Percentiles rank a stretch among this genome's conserved stretches.
Evolutionary conservation across 495 filamentous ascomycete genomes (phyloP).

Genomic region (Daldinia caldariorum): DNA sequence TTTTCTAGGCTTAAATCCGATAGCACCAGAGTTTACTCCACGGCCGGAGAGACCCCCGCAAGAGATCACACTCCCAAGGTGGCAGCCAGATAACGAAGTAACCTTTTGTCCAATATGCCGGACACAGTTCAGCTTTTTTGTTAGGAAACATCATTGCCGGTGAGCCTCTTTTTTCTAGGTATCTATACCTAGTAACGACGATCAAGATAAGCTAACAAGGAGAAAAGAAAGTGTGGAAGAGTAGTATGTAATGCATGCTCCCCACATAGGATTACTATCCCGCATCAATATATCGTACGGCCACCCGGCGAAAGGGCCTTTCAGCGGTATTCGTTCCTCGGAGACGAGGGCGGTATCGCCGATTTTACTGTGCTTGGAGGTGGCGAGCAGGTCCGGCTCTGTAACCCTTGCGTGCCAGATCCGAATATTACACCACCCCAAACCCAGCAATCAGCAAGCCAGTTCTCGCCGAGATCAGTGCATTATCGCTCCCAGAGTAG

Average conservation of each 20-base stretch:
- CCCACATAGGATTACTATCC: slow-evolving; percentile 94
- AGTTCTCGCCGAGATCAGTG: slow-evolving; percentile 25
- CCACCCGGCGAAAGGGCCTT: slow-evolving; percentile 67
- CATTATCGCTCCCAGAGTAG: slow-evolving; percentile 48
- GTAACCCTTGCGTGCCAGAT: slow-evolving; percentile 94
- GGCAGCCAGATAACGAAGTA: slow-evolving; percentile 87
- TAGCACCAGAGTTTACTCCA: slow-evolving; percentile 32
- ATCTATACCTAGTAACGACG: not conserved
- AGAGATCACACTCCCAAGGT: slow-evolving; percentile 68
- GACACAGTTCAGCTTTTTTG: slow-evolving; percentile 82
- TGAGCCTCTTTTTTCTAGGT: slow-evolving; percentile 47
- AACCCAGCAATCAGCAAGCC: slow-evolving; percentile 40
- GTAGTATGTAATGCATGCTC: slow-evolving; percentile 94
- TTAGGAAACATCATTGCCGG: slow-evolving; percentile 91
- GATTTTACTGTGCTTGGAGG: slow-evolving; percentile 66
- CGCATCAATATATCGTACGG: slow-evolving; percentile 89
- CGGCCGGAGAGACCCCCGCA: slow-evolving; percentile 22
- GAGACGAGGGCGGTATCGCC: slow-evolving; percentile 58
- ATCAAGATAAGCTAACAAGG: slow-evolving; percentile 28
- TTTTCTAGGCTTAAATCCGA: slow-evolving; percentile 28
- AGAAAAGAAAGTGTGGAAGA: slow-evolving; percentile 84
- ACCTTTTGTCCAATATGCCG: slow-evolving; percentile 83
- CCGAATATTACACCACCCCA: slow-evolving; percentile 77
- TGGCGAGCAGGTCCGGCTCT: slow-evolving; percentile 88
- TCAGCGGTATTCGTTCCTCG: slow-evolving; percentile 52